phyloP scores from a whole-genome alignment of 352 stramenopile species.

The Phytophthora pluvialis region DNA sequence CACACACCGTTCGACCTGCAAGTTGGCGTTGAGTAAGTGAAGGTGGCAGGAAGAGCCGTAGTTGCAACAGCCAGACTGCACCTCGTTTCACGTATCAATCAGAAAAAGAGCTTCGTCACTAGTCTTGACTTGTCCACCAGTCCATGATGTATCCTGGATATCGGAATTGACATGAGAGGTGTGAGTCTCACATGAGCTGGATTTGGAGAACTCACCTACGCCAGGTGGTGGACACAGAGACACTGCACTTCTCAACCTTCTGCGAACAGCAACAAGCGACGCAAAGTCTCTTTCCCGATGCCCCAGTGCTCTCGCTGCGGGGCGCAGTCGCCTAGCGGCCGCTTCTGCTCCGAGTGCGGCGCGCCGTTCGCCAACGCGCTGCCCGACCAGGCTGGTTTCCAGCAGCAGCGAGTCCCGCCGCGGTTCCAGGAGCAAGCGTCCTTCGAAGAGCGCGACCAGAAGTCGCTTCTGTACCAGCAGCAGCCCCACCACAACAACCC shows the following conservation, averaged over 20 bases:
- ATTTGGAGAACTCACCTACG: constrained; percentile 7
- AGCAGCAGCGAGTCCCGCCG: constrained; percentile 21
- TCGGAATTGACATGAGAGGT: no score
- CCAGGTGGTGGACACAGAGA: constrained; percentile 18
- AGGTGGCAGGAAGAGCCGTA: constrained; percentile 10
- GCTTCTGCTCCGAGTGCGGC: constrained; percentile 46
- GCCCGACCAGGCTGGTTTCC: background rate
- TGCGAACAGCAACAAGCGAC: constrained; percentile 13
- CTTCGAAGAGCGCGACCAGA: constrained; percentile 39
- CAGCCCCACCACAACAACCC: constrained; percentile 6
- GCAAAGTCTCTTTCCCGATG: constrained; percentile 20
- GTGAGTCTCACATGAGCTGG: constrained; percentile 15
- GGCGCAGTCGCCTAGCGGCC: constrained; percentile 28
- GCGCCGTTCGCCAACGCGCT: constrained; percentile 24
- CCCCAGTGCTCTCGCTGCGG: constrained; percentile 20
- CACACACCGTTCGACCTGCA: background rate
- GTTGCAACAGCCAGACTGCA: constrained; percentile 1
- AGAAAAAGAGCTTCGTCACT: constrained; percentile 9
- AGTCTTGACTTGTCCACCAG: background rate
- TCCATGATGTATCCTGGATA: no score
- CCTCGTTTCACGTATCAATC: constrained; percentile 16
- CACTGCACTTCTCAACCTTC: constrained; percentile 17
- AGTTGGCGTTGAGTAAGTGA: constrained; percentile 18
- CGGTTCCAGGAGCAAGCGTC: constrained; percentile 35
- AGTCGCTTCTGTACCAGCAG: constrained; percentile 35